phyloP scores from a whole-genome alignment of 345 rosid genomes.

The Euphorbia pulcherrima region DNA sequence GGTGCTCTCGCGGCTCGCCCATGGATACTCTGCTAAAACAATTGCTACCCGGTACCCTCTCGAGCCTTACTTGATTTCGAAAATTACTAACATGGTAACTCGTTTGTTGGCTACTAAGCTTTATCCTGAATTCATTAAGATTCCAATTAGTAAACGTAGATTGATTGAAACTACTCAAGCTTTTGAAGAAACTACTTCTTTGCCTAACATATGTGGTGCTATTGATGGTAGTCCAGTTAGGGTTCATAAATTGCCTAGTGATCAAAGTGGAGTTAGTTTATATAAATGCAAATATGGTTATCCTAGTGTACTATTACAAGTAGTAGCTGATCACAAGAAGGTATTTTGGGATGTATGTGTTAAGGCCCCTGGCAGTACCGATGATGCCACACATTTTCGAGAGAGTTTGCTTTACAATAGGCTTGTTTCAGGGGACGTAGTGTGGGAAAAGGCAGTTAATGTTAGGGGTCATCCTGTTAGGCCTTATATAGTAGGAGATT shows the following conservation, averaged over 20 bases:
- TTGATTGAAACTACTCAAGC: conserved; percentile 82
- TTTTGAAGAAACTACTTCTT: conserved; percentile 81
- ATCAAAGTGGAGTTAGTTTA: conserved; percentile 32
- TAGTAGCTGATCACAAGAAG: conserved; percentile 89
- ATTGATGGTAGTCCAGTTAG: conserved; percentile 74
- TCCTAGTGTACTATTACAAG: conserved; percentile 77
- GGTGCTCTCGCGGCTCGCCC: conserved; percentile 84
- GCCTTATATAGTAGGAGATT: conserved; percentile 90
- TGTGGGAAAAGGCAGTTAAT: conserved; percentile 78
- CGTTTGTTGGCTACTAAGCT: conserved; percentile 84
- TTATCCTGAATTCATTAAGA: conserved; percentile 86
- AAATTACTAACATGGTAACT: conserved; percentile 93
- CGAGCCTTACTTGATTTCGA: conserved; percentile 85
- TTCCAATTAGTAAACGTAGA: conserved; percentile 78
- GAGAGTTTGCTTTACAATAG: conserved; percentile 81
- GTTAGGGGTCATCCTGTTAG: conserved; percentile 82
- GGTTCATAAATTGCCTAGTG: conserved; percentile 42
- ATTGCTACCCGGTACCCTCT: conserved; percentile 69
- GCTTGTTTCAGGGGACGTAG: conserved; percentile 77
- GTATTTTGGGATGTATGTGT: conserved; percentile 95
- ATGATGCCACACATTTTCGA: conserved; percentile 79
- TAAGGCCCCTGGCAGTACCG: conserved; percentile 80
- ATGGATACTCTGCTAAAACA: conserved; percentile 71
- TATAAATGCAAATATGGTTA: conserved; percentile 64
- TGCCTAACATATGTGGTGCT: conserved; percentile 92